These are phyloP conservation scores for Holtermannia corniformis DNA, from an alignment of 768 basidiomycete genomes.

Conservation along the genomic window DNA sequence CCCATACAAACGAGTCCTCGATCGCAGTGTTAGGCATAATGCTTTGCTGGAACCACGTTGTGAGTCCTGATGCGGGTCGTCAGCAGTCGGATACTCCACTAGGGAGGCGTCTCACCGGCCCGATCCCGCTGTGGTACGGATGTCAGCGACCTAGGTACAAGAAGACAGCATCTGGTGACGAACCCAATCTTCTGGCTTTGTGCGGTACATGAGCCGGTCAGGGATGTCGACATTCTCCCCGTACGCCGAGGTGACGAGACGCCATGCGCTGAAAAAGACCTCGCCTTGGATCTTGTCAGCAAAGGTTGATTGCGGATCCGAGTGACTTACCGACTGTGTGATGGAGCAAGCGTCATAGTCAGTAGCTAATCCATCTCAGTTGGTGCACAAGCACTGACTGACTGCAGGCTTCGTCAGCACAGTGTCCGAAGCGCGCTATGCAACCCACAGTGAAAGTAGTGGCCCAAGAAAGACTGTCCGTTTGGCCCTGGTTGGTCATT, in stretches of 20 bases:
- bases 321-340: neutral
- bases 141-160: neutral
- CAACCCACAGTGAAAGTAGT: slow-evolving; percentile 19
- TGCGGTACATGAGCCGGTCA: slow-evolving; percentile 10
- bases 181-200: slow-evolving; percentile 14
- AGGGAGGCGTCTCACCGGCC: neutral
- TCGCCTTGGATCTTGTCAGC: slow-evolving; percentile 6
- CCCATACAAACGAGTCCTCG: slow-evolving; percentile 10
- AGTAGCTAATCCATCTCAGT: too few relatives aligned
- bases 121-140: slow-evolving; percentile 4
- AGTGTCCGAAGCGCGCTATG: too few relatives aligned
- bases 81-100: neutral
- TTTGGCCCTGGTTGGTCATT: slow-evolving; percentile 5
- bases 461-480: slow-evolving; percentile 11
- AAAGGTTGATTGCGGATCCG: neutral
- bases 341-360: too few relatives aligned
- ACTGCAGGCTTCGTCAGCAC: neutral
- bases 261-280: slow-evolving; percentile 16
- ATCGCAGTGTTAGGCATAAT: slow-evolving; percentile 14
- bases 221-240: slow-evolving; percentile 13
- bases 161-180: neutral
- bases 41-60: slow-evolving; percentile 18
- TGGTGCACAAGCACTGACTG: neutral
- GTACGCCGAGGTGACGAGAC: slow-evolving; percentile 7
- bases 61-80: slow-evolving; percentile 2